Evolutionary conservation across 805 yeast species (phyloP).

Genomic region (Jamesozyma hellenica): DNA sequence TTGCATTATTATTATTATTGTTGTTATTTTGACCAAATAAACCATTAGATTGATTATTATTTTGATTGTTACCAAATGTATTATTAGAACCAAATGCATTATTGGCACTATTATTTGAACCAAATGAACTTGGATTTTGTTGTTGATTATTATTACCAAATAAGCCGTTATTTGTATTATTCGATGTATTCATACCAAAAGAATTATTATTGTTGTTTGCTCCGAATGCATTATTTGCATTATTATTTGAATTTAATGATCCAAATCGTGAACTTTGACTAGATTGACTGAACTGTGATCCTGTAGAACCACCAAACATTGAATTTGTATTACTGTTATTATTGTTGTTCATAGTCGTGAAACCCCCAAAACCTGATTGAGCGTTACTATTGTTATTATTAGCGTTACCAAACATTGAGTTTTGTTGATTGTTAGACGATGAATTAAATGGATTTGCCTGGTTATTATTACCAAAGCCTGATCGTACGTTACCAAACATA

Average conservation of each 20-base stretch:
- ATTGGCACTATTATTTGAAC: slow-evolving; percentile 16
- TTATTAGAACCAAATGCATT: slow-evolving; percentile 10
- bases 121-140: slow-evolving; percentile 32
- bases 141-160: slow-evolving; percentile 9
- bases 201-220: slow-evolving; percentile 7
- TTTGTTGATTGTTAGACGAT: slow-evolving; percentile 11
- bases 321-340: slow-evolving; percentile 11
- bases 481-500: not conserved
- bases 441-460: slow-evolving; percentile 16
- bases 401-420: slow-evolving; percentile 15
- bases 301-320: slow-evolving; percentile 17
- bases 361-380: slow-evolving; percentile 28
- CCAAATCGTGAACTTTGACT: slow-evolving; percentile 19
- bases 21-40: slow-evolving; percentile 5
- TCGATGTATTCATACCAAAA: slow-evolving; percentile 20
- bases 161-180: no score
- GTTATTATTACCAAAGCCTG: slow-evolving; percentile 23
- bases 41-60: slow-evolving; percentile 17
- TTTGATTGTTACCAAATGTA: slow-evolving; percentile 35
- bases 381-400: slow-evolving; percentile 14
- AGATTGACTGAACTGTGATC: slow-evolving; percentile 20
- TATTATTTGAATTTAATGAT: slow-evolving; percentile 16
- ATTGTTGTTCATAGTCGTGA: slow-evolving; percentile 13
- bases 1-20: slow-evolving; percentile 1
- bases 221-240: slow-evolving; percentile 24